Evolutionary conservation across 352 stramenopile genomes (phyloP).

Genomic region (Phytophthora chlamydospora): DNA sequence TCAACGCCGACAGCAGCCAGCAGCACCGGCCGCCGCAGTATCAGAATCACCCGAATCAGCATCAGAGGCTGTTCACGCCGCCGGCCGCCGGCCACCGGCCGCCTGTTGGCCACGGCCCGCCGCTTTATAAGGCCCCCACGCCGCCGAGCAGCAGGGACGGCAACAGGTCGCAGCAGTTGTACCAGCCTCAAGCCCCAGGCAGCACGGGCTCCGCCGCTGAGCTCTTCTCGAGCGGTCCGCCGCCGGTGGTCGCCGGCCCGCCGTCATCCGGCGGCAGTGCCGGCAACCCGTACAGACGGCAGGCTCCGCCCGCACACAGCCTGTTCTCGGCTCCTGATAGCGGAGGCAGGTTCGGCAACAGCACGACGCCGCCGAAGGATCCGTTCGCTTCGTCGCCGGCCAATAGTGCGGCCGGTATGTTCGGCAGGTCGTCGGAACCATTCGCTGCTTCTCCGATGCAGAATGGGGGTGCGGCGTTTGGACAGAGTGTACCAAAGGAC

Average conservation of each 20-base stretch:
- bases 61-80: slow-evolving; percentile 13
- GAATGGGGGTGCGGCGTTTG: slow-evolving; percentile 7
- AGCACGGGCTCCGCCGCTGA: slow-evolving; percentile 24
- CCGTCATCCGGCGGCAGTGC: slow-evolving; percentile 13
- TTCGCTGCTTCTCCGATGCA: slow-evolving; percentile 16
- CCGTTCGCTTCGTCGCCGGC: slow-evolving; percentile 9
- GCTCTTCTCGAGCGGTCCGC: slow-evolving; percentile 27
- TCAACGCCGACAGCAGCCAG: slow-evolving; percentile 40
- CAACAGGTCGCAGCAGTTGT: slow-evolving; percentile 6
- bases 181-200: slow-evolving; percentile 19
- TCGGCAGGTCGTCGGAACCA: background rate
- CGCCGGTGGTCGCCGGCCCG: slow-evolving; percentile 22
- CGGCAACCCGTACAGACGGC: slow-evolving; percentile 27
- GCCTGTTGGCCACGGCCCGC: slow-evolving; percentile 2
- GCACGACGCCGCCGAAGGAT: slow-evolving; percentile 10
- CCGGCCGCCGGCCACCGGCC: background rate
- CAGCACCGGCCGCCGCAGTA: slow-evolving; percentile 13
- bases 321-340: slow-evolving; percentile 8
- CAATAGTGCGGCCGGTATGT: background rate
- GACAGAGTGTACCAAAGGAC: slow-evolving; percentile 6
- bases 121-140: slow-evolving; percentile 17
- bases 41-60: slow-evolving; percentile 2
- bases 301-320: slow-evolving; percentile 8
- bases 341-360: slow-evolving; percentile 7
- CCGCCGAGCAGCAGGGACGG: slow-evolving; percentile 6